Evolutionary conservation across 805 yeast genomes (phyloP).

Genomic region (Schwanniomyces vanrijiae): DNA sequence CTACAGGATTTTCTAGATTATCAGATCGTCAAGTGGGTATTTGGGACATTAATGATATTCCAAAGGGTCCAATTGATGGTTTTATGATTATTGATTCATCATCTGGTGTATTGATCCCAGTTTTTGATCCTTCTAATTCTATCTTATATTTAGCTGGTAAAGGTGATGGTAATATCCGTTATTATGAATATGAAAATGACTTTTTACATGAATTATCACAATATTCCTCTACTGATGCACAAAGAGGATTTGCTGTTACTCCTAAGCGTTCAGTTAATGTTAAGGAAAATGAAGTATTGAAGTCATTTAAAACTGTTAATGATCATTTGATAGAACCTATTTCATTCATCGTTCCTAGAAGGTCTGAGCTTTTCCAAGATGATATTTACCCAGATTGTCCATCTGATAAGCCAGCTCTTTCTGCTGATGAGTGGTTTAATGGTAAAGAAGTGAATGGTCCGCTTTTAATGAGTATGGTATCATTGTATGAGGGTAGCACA

Average conservation of each 20-base stretch:
- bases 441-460: conserved; percentile 89
- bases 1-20: conserved; percentile 91
- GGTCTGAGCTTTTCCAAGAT: conserved; percentile 87
- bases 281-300: conserved; percentile 80
- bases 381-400: conserved; percentile 94
- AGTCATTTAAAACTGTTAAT: conserved; percentile 82
- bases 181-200: conserved; percentile 86
- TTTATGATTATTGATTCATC: conserved; percentile 84
- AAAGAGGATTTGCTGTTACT: conserved; percentile 90
- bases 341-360: conserved; percentile 91
- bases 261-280: conserved; percentile 82
- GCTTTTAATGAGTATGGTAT: conserved; percentile 69
- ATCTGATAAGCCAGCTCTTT: conserved; percentile 71
- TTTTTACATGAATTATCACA: conserved; percentile 84
- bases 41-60: conserved; percentile 81
- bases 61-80: conserved; percentile 85
- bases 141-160: conserved; percentile 91
- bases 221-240: conserved; percentile 85
- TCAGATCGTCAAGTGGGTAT: conserved; percentile 95
- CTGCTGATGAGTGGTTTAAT: conserved; percentile 74
- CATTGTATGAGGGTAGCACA: conserved; percentile 73
- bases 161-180: conserved; percentile 97
- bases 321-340: conserved; percentile 87
- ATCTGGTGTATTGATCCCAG: conserved; percentile 92
- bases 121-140: conserved; percentile 77